Evolutionary conservation across 169 alveolate genomes (phyloP), one percentile per base, ranked within the genome.

Genomic region (Plasmodium relictum): DNA sequence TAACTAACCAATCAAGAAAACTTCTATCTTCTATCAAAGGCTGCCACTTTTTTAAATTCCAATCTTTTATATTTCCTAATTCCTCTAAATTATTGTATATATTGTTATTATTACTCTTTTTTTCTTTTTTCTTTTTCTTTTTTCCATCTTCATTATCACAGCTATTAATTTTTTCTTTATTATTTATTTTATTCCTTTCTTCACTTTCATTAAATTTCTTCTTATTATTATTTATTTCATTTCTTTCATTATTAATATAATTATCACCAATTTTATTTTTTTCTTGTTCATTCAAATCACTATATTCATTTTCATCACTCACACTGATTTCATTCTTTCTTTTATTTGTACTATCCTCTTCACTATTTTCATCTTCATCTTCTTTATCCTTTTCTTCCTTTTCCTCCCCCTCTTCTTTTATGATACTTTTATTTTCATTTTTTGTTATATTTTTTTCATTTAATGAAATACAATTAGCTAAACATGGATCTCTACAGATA

Each of bases 21-120:
- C 90, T 39, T 66, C 95, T 85, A 72, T 96, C 95, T 52, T 88
- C 95, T 48, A 96, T 96, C 20, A 96, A 52, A 16, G 98, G 97
- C 69, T 88, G 93, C 97, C 98, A 96, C 31, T 88, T 72, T 8
- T 71, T 91, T 52, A 92, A 44, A 44, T 95, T 95, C 95, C 96
- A 95, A 24, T 94, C 93, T 42, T 65, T 73, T 42, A 45, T 78
- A 41, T 58, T 65, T 22, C 48, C 31, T 5, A 63, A 41, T 24
- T 78, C 69, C 8, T 50, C 44, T 31, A 31, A 20, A 54, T 18
- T 54, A 54, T 54, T 48, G 18, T 48, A 12, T 18, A 12, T 12
- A 54, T 54, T 54, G 14, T 7, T 70, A 16, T 14, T 56, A 52
- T 54, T 58, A n/a, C 58, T 4, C 42, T n/a, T 26, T 31, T 14